phyloP scores from a whole-genome alignment of 768 basidiomycete genomes.

The Termitomyces sp. region DNA sequence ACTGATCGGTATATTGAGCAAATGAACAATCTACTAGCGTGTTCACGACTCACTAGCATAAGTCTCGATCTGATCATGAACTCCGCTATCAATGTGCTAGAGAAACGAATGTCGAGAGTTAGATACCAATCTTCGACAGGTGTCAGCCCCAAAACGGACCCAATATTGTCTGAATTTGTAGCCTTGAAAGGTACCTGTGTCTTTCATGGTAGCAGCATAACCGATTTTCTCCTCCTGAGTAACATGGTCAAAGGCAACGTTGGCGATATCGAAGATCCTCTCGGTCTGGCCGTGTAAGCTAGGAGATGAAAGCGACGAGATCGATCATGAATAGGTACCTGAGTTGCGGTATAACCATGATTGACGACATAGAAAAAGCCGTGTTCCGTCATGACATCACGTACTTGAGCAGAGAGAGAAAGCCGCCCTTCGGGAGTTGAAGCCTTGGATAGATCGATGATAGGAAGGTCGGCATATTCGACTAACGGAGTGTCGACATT shows the following conservation, averaged over 20 bases:
- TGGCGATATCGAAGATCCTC: too few relatives aligned
- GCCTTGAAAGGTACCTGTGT: conserved; percentile 40
- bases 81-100: conserved; percentile 59
- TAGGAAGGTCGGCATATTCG: too few relatives aligned
- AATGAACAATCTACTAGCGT: background rate
- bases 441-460: too few relatives aligned
- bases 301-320: background rate
- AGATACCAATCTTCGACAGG: background rate
- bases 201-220: conserved; percentile 28
- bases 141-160: background rate
- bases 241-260: conserved; percentile 34
- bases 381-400: conserved; percentile 39
- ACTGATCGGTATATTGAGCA: conserved; percentile 18
- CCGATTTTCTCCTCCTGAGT: conserved; percentile 32
- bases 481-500: too few relatives aligned
- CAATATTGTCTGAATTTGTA: conserved; percentile 10
- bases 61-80: too few relatives aligned
- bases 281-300: conserved; percentile 18
- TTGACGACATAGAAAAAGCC: too few relatives aligned
- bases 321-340: conserved; percentile 25
- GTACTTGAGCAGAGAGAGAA: conserved; percentile 34
- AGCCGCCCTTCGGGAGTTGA: conserved; percentile 33
- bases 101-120: background rate
- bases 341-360: too few relatives aligned
- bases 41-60: conserved; percentile 51